Conservation (phyloP, 192 early-diverging fungal species). For the Backusella tuberculispora region DNA sequence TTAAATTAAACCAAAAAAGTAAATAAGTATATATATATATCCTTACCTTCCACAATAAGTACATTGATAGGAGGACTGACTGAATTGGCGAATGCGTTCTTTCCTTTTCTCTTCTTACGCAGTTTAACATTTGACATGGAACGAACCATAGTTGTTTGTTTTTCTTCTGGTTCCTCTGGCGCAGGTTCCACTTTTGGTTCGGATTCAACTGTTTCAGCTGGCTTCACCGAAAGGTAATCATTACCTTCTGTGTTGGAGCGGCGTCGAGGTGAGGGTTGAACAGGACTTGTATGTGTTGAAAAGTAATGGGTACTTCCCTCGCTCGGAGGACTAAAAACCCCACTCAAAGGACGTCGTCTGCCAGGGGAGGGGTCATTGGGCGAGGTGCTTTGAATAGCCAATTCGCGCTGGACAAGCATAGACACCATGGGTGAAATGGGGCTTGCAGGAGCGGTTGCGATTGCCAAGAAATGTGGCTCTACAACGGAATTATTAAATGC, state of each 20-base stretch:
- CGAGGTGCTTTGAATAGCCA: neutral
- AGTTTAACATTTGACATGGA: conserved; percentile 19
- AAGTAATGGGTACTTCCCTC: neutral
- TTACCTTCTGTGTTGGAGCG: neutral
- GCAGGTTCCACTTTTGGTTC: neutral
- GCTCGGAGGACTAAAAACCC: conserved; percentile 14
- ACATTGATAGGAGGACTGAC: conserved; percentile 73
- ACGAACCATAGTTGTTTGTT: neutral
- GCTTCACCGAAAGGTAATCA: neutral
- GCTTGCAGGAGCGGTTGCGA: conserved; percentile 56
- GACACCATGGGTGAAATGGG: conserved; percentile 10
- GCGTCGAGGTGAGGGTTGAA: neutral
- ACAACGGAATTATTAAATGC: conserved; percentile 55
- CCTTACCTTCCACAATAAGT: conserved; percentile 74
- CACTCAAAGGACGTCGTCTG: neutral
- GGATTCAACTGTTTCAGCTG: neutral
- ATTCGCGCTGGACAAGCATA: neutral
- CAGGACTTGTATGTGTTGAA: neutral
- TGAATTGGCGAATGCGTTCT: conserved; percentile 25
- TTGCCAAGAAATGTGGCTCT: conserved; percentile 56
- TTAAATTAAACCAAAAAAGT: neutral
- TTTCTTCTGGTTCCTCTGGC: neutral
- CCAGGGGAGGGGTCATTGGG: neutral
- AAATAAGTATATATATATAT: too few species aligned
- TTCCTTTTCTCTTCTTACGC: conserved; percentile 26